Base-by-base conservation (phyloP, 768 basidiomycete species). In the Panaeolus papilionaceus region DNA sequence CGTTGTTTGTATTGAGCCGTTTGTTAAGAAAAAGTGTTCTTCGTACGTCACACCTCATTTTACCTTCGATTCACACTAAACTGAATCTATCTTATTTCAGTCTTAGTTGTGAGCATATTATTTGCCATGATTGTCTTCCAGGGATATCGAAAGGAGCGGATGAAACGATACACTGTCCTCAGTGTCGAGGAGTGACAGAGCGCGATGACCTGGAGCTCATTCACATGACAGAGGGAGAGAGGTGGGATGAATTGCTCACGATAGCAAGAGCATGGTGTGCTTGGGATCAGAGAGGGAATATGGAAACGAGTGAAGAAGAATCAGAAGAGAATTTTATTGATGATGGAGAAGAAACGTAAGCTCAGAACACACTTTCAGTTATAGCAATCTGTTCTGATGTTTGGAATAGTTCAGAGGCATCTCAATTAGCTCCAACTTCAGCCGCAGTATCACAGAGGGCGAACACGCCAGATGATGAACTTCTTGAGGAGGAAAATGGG, bases 181-280 rank as follows among this genome's bases (percentile, higher is more conserved):
- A 69, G 14, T 85, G 85, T 67, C 77, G 83, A 20, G 26, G 64
- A 62, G 37, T 39, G 16, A 74, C 73, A 23, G 26, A 66, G 1
- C 64, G 77, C 61, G 80, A 82, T 4, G 79, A 80, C 1, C 37
- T 81, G 3, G 80, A 80, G 62, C 65, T 72, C 5, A 73, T 86
- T 1, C 68, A 75, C 38, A 75, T 78, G 71, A 83, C 81, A 18
- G 83, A 84, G 26, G 71, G 73, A 28, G 71, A 80, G 28, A 81
- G 83, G 65, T 85, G 83, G 83, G 84, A 86, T 69, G 74, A 71
- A 18, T 70, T 85, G 14, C 72, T 83, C 6, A 75, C 79, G 18
- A 70, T 85, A 14, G 81, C 83, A 2, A 74, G 76, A 49, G 73
- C 74, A 10, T 84, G 80, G 79, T 78, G 78, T 23, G 73, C 73